These are phyloP conservation scores for Xeromyces bisporus DNA, from an alignment of 495 filamentous ascomycete species.

Conservation along the genomic window DNA sequence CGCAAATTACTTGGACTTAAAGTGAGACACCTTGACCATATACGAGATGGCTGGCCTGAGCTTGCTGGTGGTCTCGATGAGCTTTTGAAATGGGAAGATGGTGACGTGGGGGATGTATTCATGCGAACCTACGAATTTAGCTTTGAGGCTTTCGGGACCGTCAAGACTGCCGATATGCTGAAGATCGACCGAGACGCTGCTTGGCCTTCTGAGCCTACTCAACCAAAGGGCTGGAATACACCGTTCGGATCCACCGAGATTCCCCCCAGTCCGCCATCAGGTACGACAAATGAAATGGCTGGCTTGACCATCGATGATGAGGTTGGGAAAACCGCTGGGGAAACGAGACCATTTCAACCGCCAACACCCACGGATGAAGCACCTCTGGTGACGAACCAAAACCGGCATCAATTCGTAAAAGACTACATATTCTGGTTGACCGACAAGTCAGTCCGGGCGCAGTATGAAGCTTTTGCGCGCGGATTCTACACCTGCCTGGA, in stretches of 20 bases:
- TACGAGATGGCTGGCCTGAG: slow-evolving; percentile 76
- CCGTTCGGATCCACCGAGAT: no score
- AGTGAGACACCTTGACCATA: slow-evolving; percentile 51
- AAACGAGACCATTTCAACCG: slow-evolving; percentile 8
- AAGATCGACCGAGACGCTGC: slow-evolving; percentile 18
- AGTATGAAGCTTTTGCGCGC: slow-evolving; percentile 61
- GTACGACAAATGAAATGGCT: slow-evolving; percentile 11
- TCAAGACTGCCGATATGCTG: slow-evolving; percentile 39
- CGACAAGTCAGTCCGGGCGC: slow-evolving; percentile 54
- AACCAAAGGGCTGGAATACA: background rate
- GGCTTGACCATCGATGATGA: slow-evolving; percentile 4
- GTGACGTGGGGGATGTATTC: slow-evolving; percentile 67
- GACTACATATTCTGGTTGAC: slow-evolving; percentile 83
- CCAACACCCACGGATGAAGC: slow-evolving; percentile 19
- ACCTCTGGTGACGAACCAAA: slow-evolving; percentile 50
- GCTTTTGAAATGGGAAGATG: slow-evolving; percentile 61
- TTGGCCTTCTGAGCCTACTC: slow-evolving; percentile 17
- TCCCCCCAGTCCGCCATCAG: slow-evolving; percentile 10
- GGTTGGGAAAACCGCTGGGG: background rate
- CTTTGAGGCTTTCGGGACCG: slow-evolving; percentile 47
- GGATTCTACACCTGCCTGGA: slow-evolving; percentile 71
- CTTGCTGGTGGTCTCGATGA: slow-evolving; percentile 53
- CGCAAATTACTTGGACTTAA: slow-evolving; percentile 50
- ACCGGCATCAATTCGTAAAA: slow-evolving; percentile 60
- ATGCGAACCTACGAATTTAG: slow-evolving; percentile 71